phyloP scores from a whole-genome alignment of 2,329 filamentous ascomycete species.

The Cladorrhinum sp. region DNA sequence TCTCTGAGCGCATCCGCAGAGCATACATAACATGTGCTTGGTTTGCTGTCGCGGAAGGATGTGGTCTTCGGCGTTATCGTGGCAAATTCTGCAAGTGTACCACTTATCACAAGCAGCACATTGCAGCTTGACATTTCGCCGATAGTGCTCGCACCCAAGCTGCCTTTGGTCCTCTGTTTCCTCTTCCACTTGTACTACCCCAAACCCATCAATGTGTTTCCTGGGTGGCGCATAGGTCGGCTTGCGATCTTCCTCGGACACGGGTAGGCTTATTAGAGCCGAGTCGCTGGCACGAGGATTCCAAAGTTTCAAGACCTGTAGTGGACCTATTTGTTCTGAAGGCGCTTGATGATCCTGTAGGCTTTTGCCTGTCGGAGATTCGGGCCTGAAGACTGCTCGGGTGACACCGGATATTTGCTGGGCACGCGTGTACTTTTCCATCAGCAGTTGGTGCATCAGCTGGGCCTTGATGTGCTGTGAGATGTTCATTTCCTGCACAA shows the following conservation, averaged over 20 bases:
- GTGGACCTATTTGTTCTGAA: conserved; percentile 35
- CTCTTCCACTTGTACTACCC: conserved; percentile 40
- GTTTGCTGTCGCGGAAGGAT: conserved; percentile 77
- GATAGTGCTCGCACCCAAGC: conserved; percentile 88
- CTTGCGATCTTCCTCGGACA: conserved; percentile 59
- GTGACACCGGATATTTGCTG: conserved; percentile 30
- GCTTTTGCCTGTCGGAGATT: conserved; percentile 27
- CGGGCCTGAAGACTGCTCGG: conserved; percentile 23
- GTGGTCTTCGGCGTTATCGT: conserved; percentile 80
- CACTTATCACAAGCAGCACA: conserved; percentile 85
- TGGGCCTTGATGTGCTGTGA: conserved; percentile 64
- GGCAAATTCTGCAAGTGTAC: conserved; percentile 95
- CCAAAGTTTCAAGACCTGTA: conserved; percentile 57
- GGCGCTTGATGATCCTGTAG: conserved; percentile 35
- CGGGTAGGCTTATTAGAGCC: conserved; percentile 39
- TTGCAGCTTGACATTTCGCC: conserved; percentile 92
- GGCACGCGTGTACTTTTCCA: conserved; percentile 61
- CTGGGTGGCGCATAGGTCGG: conserved; percentile 64
- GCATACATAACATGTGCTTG: conserved; percentile 96
- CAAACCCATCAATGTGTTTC: conserved; percentile 44
- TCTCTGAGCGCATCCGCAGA: conserved; percentile 80
- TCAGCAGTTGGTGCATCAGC: conserved; percentile 68
- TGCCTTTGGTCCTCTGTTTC: conserved; percentile 37
- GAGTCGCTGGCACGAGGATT: conserved; percentile 42
- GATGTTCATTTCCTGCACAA: conserved; percentile 61